A percentile compares a stretch with the other conserved stretches of the same genome.
Conservation (phyloP, 768 basidiomycete species). For the Fomitopsis serialis region DNA sequence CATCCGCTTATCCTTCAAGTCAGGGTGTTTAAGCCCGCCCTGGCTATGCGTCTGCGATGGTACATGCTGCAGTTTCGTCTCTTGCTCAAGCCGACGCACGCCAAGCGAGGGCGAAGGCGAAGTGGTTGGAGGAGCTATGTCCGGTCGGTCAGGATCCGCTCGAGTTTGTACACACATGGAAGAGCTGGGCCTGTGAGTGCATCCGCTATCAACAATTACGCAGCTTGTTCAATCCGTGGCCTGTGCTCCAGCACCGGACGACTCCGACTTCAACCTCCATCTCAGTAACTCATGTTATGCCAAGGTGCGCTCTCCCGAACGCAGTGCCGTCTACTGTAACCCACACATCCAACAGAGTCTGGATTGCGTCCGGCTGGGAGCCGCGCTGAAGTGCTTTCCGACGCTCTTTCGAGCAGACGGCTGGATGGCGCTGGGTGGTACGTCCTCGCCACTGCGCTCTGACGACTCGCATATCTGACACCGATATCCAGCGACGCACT, state of each 20-base stretch:
- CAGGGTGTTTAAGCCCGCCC: conserved; percentile 47
- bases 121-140: conserved; percentile 43
- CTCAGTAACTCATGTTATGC: conserved; percentile 80
- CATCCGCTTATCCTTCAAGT: conserved; percentile 28
- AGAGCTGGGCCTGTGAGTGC: conserved; percentile 52
- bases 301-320: conserved; percentile 38
- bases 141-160: conserved; percentile 59
- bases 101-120: conserved; percentile 20
- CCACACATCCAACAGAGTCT: conserved; percentile 18
- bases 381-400: conserved; percentile 47
- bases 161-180: conserved; percentile 33
- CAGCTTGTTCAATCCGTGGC: too few relatives aligned
- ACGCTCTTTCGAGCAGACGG: conserved; percentile 54
- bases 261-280: conserved; percentile 69
- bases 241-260: conserved; percentile 50
- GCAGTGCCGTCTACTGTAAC: not conserved
- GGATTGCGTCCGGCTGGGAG: conserved; percentile 37
- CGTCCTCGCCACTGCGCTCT: not conserved
- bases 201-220: not conserved
- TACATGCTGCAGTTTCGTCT: conserved; percentile 29
- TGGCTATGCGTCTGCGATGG: conserved; percentile 29
- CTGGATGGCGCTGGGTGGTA: conserved; percentile 51
- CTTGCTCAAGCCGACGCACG: conserved; percentile 24
- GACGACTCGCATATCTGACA: not conserved
- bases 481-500: conserved; percentile 49